Evolutionary conservation across 352 stramenopile species (phyloP), one percentile per base, ranked within the genome.

Genomic region (Globisporangium middletonii): DNA sequence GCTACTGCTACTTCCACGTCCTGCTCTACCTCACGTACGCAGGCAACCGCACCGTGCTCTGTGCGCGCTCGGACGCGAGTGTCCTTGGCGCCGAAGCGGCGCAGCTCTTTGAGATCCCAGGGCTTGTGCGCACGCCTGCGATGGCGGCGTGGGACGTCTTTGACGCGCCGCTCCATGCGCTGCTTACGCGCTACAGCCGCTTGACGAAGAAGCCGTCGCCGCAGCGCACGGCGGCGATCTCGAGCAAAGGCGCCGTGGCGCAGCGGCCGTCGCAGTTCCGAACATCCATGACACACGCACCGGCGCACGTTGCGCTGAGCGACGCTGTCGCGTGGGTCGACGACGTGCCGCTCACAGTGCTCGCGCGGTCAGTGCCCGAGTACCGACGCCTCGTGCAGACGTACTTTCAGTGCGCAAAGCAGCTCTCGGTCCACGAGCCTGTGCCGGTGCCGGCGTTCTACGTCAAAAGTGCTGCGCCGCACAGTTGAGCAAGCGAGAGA

Each of bases 1-100:
- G 83, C 38, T 94, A 84, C 60, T 90, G 82, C 64, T 94, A 77
- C 75, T 87, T 83, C 66, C 79, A 92, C 59, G 72, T 88, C 30
- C 46, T 94, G 60, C 57, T 94, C 23, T 94, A 94, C 64, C 69
- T 92, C 55, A 88, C 81, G 49, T 92, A 86, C 64, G 69, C 76
- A 1, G 83, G 81, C 30, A 91, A 94, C 63, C 83, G 83, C 38
- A 66, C 89, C 33, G 74, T 89, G 43, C 73, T 94, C 9, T 59
- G 79, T 30, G 80, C 83, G 50, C 75, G 72, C 51, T 94, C 83
- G 42, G 83, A 94, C 46, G 81, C 86, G 59, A 67, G 72, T 1
- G 63, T 94, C 41, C 81, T 94, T 64, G 83, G 83, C 4, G 65
- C 75, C 6, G 76, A 83, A 38, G 79, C 73, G 1, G 67, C 76